Base-by-base conservation (phyloP, 805 yeast genomes). In the Candida maltosa region DNA sequence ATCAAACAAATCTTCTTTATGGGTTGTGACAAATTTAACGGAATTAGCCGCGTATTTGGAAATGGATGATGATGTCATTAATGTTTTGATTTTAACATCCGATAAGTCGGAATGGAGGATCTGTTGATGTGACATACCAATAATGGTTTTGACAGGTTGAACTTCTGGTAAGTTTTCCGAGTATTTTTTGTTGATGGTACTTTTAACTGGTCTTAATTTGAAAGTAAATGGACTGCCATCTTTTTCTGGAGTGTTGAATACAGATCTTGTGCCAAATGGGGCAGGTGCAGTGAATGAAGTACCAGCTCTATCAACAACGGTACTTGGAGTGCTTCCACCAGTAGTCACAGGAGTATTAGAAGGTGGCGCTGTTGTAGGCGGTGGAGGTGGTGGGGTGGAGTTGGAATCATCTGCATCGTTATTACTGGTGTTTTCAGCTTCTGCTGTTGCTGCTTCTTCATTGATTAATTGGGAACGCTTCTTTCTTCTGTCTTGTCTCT, bases 41-140 rank as follows among this genome's bases (percentile, higher is more conserved):
- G 47, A 54, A 29, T 54, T 51, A 8, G 48, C 40, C 21, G 62
- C 58, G 41, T 50, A 56, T 35, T 59, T 58, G 8, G 60, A 53
- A 20, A 50, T 44, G 27, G 46, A 50, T 9, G 64, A 52, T 38
- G 62, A 56, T n/a, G 58, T 47, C 9, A 54, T 45, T 25, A 65
- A 56, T 19, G 62, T 56, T 38, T 65, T 65, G 29, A 61, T 41
- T 40, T 64, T 64, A 28, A 65, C 66, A 48, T 65, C 70, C n/a
- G 54, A 46, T 16, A 47, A 39, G 18, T 50, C 55, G 28, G 60
- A 48, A 20, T 50, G 51, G 32, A 59, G 47, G 17, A 64, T 60
- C 39, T 64, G 69, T 31, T 51, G 46, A 36, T 58, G 62, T 2
- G 59, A 50, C 23, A 64, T 48, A 2, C 71, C 71, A 34, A 61